phyloP scores from a whole-genome alignment of 2,329 filamentous ascomycete species.

The Bipolaris oryzae region DNA sequence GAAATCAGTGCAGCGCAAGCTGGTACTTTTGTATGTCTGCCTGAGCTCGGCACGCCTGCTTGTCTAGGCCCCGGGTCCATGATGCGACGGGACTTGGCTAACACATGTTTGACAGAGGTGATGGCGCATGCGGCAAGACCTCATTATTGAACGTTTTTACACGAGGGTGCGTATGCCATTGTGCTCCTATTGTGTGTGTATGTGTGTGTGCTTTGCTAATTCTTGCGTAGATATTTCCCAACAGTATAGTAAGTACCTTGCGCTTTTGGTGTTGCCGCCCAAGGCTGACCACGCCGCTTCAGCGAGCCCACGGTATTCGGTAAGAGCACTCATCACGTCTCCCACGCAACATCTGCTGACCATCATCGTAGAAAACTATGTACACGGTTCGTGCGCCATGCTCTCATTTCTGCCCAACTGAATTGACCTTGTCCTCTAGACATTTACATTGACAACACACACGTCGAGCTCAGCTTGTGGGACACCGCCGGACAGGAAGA shows the following conservation, averaged over 20 bases:
- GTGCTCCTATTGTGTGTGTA: not conserved
- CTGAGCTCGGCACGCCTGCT: constrained; percentile 20
- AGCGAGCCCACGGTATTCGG: constrained; percentile 92
- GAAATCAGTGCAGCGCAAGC: constrained; percentile 91
- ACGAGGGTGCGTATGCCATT: constrained; percentile 73
- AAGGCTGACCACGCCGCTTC: constrained; percentile 27
- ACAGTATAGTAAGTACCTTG: constrained; percentile 77
- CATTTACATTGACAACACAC: constrained; percentile 96
- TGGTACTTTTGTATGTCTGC: constrained; percentile 80
- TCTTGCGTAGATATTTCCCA: constrained; percentile 77
- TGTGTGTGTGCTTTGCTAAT: constrained; percentile 22
- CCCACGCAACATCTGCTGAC: constrained; percentile 27
- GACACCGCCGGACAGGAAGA: constrained; percentile 98
- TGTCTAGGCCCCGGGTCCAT: constrained; percentile 4
- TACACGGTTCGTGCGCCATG: constrained; percentile 72
- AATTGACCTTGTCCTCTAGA: constrained; percentile 60
- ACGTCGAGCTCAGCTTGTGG: constrained; percentile 97
- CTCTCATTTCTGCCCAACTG: not conserved
- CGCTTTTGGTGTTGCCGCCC: constrained; percentile 14
- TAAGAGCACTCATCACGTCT: constrained; percentile 39
- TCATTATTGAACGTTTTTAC: constrained; percentile 98
- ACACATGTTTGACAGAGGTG: constrained; percentile 66
- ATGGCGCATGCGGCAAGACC: constrained; percentile 96
- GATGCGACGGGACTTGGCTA: constrained; percentile 31
- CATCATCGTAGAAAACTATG: constrained; percentile 78